Evolutionary conservation across 2,329 filamentous ascomycete species (phyloP), one percentile per base, ranked within the genome.

Genomic region (Fusarium pseudoanthophilum): DNA sequence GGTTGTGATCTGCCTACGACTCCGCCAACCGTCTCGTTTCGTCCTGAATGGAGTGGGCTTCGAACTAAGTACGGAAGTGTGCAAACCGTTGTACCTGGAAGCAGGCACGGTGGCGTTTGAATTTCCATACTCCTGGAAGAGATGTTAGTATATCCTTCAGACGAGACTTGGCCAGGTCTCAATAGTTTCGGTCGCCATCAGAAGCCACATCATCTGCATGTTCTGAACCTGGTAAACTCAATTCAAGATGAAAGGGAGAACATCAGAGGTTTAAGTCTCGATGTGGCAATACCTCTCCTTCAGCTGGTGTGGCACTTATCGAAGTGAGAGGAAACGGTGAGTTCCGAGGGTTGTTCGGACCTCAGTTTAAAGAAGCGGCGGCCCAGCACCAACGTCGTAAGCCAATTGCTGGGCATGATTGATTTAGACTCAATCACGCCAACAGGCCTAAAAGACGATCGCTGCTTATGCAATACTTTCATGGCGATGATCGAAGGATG

Each of bases 101-200:
- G 59, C 57, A 64, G 67, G 56, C 52, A 69, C 58, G 48, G 75
- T 77, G 75, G 75, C 75, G 75, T 77, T 61, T 77, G 43, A 49
- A 68, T 77, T 77, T 56, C 56, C 63, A 30, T 64, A 45, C 61
- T 72, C 64, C 59, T 52, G 43, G 56, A 45, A 56, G 53, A 67
- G 62, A 59, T 66, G 32, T 59, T 69, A 56, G 45, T 61, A 53
- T 55, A 51, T 53, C 60, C 39, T 51, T 49, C 40, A 36, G 56
- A 51, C 60, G 46, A 75, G 58, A 67, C 60, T 68, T 55, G 36
- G 42, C 51, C 58, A 67, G 55, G 51, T 64, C 60, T 52, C 61
- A 51, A 64, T 66, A 61, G 57, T 57, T 52, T 52, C 49, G 64
- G 49, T 59, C 69, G 60, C 66, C 51, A 57, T 46, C 49, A 58